phyloP scores from a whole-genome alignment of 202 grass and related monocot genomes.

The Schoenoplectus triqueter region DNA sequence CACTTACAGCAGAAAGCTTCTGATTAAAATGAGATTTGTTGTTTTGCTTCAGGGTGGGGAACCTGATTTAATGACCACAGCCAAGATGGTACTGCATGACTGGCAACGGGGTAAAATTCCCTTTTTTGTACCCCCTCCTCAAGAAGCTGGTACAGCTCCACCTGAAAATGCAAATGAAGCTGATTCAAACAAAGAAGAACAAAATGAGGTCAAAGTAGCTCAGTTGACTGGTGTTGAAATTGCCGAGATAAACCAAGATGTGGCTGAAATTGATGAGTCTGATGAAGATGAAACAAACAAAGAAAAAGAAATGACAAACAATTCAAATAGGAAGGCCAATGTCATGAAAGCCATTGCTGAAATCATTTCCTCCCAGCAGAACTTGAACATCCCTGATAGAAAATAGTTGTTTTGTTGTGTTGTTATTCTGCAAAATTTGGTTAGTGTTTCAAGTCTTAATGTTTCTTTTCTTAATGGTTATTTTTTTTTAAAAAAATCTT shows the following conservation, averaged over 20 bases:
- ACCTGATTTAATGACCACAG: conserved; percentile 75
- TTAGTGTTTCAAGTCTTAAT: not conserved
- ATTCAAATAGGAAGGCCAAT: conserved; percentile 57
- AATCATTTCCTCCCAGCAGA: conserved; percentile 84
- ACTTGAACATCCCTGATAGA: conserved; percentile 67
- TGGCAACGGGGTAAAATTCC: conserved; percentile 99
- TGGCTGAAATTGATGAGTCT: conserved; percentile 39
- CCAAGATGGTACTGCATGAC: conserved; percentile 97
- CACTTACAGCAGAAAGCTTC: not conserved
- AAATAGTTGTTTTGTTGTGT: conserved; percentile 46
- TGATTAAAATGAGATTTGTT: not conserved
- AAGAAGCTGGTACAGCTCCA: conserved; percentile 42
- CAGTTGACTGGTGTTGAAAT: conserved; percentile 50
- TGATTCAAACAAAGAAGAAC: conserved; percentile 49
- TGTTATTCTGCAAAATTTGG: not conserved
- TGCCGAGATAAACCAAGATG: conserved; percentile 65
- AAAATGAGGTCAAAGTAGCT: not conserved
- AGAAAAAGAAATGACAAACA: conserved; percentile 29
- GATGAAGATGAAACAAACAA: conserved; percentile 43
- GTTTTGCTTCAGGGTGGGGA: conserved; percentile 70
- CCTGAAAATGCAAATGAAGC: conserved; percentile 41
- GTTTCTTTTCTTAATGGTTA: not conserved
- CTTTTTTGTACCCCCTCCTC: conserved; percentile 79
- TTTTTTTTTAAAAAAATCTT: no score
- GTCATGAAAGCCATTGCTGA: conserved; percentile 82